These are phyloP conservation scores for Takakia lepidozioides DNA, from an alignment of 225 moss, liverwort and hornwort genomes.

Conservation along the genomic window DNA sequence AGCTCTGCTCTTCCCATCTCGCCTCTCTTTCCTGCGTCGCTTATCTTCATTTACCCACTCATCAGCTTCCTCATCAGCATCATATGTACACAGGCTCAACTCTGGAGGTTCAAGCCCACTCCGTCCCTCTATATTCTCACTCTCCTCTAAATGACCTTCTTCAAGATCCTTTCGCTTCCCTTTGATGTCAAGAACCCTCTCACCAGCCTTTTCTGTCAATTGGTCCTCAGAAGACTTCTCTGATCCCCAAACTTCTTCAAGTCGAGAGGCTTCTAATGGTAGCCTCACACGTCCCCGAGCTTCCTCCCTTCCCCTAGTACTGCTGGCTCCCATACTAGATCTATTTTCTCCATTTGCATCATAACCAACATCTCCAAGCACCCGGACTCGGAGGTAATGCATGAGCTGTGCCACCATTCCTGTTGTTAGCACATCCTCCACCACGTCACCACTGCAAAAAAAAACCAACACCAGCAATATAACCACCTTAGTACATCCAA, in stretches of 20 bases:
- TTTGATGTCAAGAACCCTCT: constrained; percentile 50
- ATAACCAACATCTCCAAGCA: constrained; percentile 60
- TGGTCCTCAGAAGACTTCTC: constrained; percentile 55
- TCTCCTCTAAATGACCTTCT: constrained; percentile 48
- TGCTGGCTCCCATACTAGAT: constrained; percentile 49
- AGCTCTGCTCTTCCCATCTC: constrained; percentile 68
- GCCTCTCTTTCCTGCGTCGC: constrained; percentile 72
- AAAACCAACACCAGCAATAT: no score
- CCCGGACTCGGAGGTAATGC: constrained; percentile 87
- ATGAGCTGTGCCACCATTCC: constrained; percentile 95
- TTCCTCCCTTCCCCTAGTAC: constrained; percentile 78
- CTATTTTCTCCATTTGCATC: constrained; percentile 45
- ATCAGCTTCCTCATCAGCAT: constrained; percentile 86
- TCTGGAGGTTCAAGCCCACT: constrained; percentile 42
- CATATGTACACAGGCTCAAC: constrained; percentile 58
- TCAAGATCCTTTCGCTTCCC: constrained; percentile 70
- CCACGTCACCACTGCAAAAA: constrained; percentile 77
- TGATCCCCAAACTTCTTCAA: constrained; percentile 56
- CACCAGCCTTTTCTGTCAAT: constrained; percentile 45
- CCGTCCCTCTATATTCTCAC: constrained; percentile 34
- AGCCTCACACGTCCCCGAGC: constrained; percentile 63
- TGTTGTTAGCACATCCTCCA: constrained; percentile 88
- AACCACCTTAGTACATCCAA: no score
- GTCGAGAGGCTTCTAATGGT: constrained; percentile 50
- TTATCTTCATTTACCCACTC: constrained; percentile 80